These are phyloP conservation scores for Solioccasus polychromus DNA, from an alignment of 768 basidiomycete species.

Conservation along the genomic window DNA sequence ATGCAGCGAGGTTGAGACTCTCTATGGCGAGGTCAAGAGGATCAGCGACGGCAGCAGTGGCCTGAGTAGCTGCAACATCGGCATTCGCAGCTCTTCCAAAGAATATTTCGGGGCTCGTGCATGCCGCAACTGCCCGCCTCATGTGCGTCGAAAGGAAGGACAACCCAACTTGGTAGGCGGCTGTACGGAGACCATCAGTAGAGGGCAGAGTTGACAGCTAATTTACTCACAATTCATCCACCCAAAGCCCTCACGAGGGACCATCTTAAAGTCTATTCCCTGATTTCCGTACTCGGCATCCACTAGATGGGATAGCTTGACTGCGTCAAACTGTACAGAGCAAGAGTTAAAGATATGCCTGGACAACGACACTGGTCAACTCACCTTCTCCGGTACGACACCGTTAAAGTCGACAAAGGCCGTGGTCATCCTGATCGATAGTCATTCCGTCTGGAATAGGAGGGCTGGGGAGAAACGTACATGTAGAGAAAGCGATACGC, in stretches of 20 bases:
- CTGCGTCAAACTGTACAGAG: slow-evolving; percentile 78
- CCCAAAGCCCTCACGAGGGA: slow-evolving; percentile 96
- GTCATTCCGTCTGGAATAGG: slow-evolving; percentile 1
- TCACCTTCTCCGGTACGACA: slow-evolving; percentile 93
- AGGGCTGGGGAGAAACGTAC: slow-evolving; percentile 66
- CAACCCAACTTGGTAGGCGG: slow-evolving; percentile 95
- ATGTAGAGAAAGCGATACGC: slow-evolving; percentile 99
- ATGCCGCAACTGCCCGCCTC: slow-evolving; percentile 93
- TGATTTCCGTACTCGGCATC: slow-evolving; percentile 97
- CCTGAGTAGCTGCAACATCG: slow-evolving; percentile 33
- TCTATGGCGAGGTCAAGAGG: slow-evolving; percentile 67
- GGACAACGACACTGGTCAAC: neutral
- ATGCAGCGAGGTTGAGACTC: slow-evolving; percentile 34
- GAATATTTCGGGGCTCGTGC: slow-evolving; percentile 90
- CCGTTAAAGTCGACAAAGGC: slow-evolving; percentile 97
- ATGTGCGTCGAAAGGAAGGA: slow-evolving; percentile 91
- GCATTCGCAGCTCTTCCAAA: slow-evolving; percentile 51
- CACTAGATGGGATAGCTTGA: slow-evolving; percentile 91
- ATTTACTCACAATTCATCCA: slow-evolving; percentile 87
- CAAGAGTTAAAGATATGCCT: neutral
- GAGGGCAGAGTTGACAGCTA: neutral
- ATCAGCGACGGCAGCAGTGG: slow-evolving; percentile 43
- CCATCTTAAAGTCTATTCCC: slow-evolving; percentile 96
- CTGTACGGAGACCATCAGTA: slow-evolving; percentile 36
- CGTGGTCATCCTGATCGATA: slow-evolving; percentile 72